phyloP scores from a whole-genome alignment of 306 rosid species.

The Albizia julibrissin region DNA sequence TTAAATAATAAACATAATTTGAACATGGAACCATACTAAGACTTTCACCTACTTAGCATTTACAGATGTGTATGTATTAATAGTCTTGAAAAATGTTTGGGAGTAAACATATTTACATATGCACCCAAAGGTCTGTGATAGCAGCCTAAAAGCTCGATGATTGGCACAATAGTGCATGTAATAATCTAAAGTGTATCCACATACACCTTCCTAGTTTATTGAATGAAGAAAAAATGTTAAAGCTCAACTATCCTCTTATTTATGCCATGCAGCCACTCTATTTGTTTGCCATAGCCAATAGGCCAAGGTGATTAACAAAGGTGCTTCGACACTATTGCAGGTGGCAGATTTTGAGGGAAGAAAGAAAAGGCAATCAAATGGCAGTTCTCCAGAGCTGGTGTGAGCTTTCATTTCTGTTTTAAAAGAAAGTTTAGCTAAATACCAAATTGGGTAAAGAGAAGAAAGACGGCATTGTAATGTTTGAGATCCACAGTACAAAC shows the following conservation, averaged over 20 bases:
- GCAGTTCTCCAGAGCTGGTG: too few species aligned
- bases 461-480: too few species aligned
- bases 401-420: too few species aligned
- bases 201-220: not conserved
- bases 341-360: too few species aligned
- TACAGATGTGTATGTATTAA: not conserved
- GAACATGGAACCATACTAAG: not conserved
- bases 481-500: too few species aligned
- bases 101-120: not conserved
- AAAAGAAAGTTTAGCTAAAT: too few species aligned
- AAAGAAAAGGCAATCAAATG: too few species aligned
- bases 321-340: not conserved
- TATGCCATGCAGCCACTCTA: not conserved
- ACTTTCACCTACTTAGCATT: not conserved
- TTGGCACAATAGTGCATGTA: not conserved
- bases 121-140: not conserved
- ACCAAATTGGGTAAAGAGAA: too few species aligned
- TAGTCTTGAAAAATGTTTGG: not conserved
- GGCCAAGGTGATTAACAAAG: not conserved
- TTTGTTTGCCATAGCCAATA: not conserved
- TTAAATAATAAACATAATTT: not conserved
- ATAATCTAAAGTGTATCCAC: not conserved
- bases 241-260: not conserved
- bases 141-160: not conserved
- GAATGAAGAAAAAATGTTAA: not conserved